Conservation (phyloP, 768 basidiomycete genomes). For the Mycena kentingensis region DNA sequence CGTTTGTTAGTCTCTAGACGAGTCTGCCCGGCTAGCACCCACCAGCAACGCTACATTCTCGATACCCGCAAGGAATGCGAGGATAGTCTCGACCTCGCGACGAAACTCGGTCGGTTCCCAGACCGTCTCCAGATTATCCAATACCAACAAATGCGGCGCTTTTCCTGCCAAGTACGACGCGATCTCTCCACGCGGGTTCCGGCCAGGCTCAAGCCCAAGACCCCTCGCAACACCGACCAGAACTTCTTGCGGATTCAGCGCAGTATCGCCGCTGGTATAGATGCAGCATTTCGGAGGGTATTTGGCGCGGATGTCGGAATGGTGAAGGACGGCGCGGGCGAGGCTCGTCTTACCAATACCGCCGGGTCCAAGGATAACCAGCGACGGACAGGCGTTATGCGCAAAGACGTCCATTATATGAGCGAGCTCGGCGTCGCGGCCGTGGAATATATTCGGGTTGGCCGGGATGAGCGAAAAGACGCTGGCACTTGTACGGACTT, state of each 20-base stretch:
- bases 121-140: not conserved
- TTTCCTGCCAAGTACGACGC: too few species aligned
- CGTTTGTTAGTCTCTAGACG: not conserved
- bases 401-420: not conserved
- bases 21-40: not conserved
- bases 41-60: not conserved
- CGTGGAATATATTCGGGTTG: not conserved
- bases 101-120: not conserved
- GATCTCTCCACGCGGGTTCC: not conserved
- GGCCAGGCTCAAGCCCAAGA: not conserved
- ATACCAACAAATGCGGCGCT: too few species aligned
- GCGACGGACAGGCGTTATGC: not conserved
- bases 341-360: not conserved
- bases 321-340: not conserved
- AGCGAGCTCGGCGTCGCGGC: not conserved
- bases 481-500: too few species aligned
- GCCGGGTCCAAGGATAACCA: not conserved
- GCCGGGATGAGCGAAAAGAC: not conserved
- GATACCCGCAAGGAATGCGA: not conserved
- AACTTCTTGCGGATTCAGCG: not conserved
- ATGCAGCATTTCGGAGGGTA: not conserved
- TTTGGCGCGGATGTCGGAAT: not conserved
- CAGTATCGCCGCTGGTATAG: not conserved
- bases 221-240: not conserved
- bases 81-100: not conserved